Conservation (phyloP, 1,139 yeast species). For the Tardiomyces depauwii region DNA sequence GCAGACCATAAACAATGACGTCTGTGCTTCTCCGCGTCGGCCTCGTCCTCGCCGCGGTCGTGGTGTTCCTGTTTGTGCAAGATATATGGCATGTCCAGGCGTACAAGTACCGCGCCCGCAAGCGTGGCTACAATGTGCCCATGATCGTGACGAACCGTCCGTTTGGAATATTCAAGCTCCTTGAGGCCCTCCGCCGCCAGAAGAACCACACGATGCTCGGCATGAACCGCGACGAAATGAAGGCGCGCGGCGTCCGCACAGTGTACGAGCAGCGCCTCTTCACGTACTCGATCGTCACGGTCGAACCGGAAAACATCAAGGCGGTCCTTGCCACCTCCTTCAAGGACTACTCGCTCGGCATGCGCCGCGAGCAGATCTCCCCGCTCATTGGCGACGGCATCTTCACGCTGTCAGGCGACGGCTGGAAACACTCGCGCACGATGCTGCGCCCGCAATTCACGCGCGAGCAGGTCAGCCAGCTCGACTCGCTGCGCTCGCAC, state of each 20-base stretch:
- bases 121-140: background rate
- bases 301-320: slow-evolving; percentile 37
- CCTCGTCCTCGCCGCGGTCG: background rate
- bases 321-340: slow-evolving; percentile 30
- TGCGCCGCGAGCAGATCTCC: slow-evolving; percentile 31
- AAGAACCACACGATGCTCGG: background rate
- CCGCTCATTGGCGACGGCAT: slow-evolving; percentile 42
- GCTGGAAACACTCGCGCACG: slow-evolving; percentile 43
- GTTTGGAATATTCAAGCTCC: background rate
- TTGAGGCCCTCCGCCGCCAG: background rate
- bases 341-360: slow-evolving; percentile 39
- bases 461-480: slow-evolving; percentile 41
- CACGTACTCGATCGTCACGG: slow-evolving; percentile 23
- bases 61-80: background rate
- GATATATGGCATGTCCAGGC: background rate
- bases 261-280: background rate
- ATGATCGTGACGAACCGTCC: background rate
- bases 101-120: background rate
- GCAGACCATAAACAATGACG: too few relatives aligned
- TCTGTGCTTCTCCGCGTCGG: too few relatives aligned
- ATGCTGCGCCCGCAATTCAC: slow-evolving; percentile 44
- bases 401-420: slow-evolving; percentile 38
- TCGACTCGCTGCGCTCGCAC: slow-evolving; percentile 37
- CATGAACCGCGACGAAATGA: background rate
- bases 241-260: background rate